These are phyloP conservation scores for Allium cepa DNA, from an alignment of 106 monocot species.

Conservation along the genomic window DNA sequence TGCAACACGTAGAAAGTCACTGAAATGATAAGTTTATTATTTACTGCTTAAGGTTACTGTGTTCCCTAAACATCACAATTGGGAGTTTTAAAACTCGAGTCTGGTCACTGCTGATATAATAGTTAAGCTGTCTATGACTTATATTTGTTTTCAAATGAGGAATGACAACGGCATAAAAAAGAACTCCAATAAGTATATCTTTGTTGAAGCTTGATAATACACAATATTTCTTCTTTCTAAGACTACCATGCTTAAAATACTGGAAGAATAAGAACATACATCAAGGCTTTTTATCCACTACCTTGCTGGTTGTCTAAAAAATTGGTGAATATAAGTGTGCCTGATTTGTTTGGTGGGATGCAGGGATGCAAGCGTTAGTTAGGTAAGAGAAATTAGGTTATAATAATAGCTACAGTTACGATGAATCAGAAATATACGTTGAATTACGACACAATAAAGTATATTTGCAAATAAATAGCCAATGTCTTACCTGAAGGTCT, in stretches of 20 bases:
- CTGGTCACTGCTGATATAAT: too few species aligned
- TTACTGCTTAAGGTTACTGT: too few species aligned
- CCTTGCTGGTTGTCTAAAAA: background rate
- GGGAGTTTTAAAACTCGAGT: too few species aligned
- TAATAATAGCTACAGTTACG: background rate
- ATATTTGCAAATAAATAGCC: background rate
- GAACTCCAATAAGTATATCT: too few species aligned
- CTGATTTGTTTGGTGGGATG: background rate
- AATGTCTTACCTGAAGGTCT: conserved; percentile 49
- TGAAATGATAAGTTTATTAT: background rate
- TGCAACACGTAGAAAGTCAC: background rate
- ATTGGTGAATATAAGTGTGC: background rate
- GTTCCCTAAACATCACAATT: too few species aligned
- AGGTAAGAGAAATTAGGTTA: too few species aligned
- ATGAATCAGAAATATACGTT: background rate
- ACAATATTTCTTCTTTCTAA: too few species aligned
- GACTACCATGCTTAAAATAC: too few species aligned
- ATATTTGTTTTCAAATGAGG: background rate
- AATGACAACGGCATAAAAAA: background rate
- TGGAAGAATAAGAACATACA: background rate
- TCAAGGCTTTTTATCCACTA: background rate
- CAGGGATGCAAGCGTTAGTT: too few species aligned
- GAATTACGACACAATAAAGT: background rate
- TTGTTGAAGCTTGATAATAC: too few species aligned
- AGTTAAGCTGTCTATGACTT: too few species aligned